Base-by-base conservation (phyloP, 768 basidiomycete genomes). In the Hericium erinaceus region DNA sequence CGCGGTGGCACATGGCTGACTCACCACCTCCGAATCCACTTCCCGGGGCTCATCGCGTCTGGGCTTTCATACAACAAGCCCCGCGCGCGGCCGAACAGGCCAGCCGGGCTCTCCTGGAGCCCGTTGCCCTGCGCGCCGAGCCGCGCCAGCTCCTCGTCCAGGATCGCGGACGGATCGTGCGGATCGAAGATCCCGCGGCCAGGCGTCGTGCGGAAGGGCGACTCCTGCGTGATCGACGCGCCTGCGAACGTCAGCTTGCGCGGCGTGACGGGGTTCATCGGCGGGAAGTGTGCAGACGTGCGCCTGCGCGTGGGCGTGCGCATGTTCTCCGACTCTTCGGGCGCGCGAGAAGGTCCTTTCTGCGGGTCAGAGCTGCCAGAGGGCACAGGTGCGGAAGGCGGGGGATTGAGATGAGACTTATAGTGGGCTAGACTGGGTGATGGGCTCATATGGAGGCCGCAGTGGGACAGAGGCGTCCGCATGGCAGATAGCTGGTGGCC, bases 11-110 rank as follows among this genome's bases (percentile, higher is more conserved):
- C 6, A 6, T 33, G 33, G 33, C n/a, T 9, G 11, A 39, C 46
- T 57, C 59, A 69, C 67, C 67, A 70, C 48, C 60, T 62, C 7
- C 65, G 61, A 38, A 74, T 70, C 67, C 77, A 77, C 64, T 77
- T 77, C 18, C 77, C 77, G 1, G 84, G 83, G 63, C 82, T 84
- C 38, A 76, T 64, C 59, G 77, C 60, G 51, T 79, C 83, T n/a
- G 89, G 89, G 67, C 87, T 89, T 61, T 88, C 84, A 62, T 89
- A 91, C 63, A 90, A 65, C 61, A 86, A 64, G 39, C 77, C 76
- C 28, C 74, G 74, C 77, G 61, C 78, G 77, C 44, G 63, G 58
- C 83, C 89, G 67, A 81, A 91, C 52, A 89, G 64, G 1, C 87
- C 86, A 0, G 71, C 76, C 0, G 87, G 88, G 64, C 86, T 89